Base-by-base conservation (phyloP, 306 rosid species). In the Adenanthera pavonina region DNA sequence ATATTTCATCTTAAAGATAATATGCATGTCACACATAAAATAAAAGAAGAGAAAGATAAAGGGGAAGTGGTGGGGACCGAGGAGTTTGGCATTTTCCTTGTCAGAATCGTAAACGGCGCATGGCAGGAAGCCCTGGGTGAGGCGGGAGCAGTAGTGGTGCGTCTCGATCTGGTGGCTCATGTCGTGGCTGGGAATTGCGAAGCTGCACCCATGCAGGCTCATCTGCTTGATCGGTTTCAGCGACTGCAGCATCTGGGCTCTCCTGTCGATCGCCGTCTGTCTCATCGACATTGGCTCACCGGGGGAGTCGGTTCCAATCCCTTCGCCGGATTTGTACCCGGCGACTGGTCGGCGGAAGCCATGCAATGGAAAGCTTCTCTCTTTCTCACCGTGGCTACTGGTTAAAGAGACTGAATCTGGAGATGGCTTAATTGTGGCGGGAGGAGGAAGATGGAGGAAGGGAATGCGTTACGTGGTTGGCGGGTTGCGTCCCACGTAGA, bases 61-160 rank as follows among this genome's bases (percentile, higher is more conserved):
- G 3, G 15, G 30, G 8, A 3, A 13, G 17, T 15, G 11, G 33
- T 3, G 65, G 3, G 16, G 9, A 88, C 94, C 98, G 16, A 91
- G 74, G 69, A 94, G 98, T 57, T 77, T 91, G 47, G 79, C 97
- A 1, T 79, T 20, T 75, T 72, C 20, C 20, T 82, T 56, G 62
- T 89, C 89, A 2, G 97, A 85, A 72, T 91, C 94, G 71, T 94
- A 90, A 52, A 94, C 97, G 34, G 97, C 90, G 66, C 98, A 91
- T 83, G 92, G 97, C 72, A 92, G 75, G 64, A 89, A 90, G 69
- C 86, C 87, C 19, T 92, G 60, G 82, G 85, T 85, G 65, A 89
- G 87, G 13, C 94, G 90, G 1, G 87, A 41, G 73, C 90, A 76
- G 78, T 75, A 94, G 79, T 90, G 97, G 74, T 91, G 95, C 9